Percentiles rank a stretch among this genome's conserved stretches.
Conservation (phyloP, 306 rosid genomes). For the Malus orientalis region DNA sequence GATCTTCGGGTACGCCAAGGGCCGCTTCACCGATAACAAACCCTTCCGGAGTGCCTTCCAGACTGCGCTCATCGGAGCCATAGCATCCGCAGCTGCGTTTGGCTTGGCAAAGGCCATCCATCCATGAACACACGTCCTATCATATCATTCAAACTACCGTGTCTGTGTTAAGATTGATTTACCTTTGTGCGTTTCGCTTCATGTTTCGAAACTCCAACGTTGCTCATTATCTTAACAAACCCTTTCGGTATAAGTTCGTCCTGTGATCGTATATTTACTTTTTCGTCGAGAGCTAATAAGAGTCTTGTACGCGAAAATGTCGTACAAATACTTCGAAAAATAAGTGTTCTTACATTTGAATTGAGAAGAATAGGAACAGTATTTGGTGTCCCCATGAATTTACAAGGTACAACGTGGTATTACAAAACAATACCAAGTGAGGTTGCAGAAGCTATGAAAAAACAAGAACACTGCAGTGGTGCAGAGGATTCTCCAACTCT, state of each 20-base stretch:
- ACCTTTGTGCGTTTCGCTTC: neutral
- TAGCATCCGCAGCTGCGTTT: slow-evolving; percentile 80
- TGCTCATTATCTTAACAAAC: neutral
- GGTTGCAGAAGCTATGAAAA: neutral
- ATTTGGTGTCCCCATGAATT: neutral
- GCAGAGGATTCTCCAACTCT: neutral
- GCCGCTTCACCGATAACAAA: slow-evolving; percentile 64
- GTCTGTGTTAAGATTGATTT: neutral
- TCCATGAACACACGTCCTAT: slow-evolving; percentile 5
- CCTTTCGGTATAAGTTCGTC: neutral
- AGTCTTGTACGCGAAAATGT: neutral
- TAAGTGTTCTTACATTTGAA: neutral
- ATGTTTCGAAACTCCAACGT: neutral
- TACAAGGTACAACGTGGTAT: neutral
- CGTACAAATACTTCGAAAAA: neutral
- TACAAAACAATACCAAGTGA: neutral
- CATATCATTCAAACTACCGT: neutral
- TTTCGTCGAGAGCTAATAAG: neutral
- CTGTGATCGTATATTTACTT: neutral
- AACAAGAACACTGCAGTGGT: neutral
- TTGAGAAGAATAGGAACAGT: neutral
- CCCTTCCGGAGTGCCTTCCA: slow-evolving; percentile 73
- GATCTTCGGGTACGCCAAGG: slow-evolving; percentile 78
- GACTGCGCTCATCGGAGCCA: slow-evolving; percentile 73
- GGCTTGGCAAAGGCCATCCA: slow-evolving; percentile 73